Evolutionary conservation across 2,329 filamentous ascomycete genomes (phyloP).

Genomic region (Fusarium acutatum): DNA sequence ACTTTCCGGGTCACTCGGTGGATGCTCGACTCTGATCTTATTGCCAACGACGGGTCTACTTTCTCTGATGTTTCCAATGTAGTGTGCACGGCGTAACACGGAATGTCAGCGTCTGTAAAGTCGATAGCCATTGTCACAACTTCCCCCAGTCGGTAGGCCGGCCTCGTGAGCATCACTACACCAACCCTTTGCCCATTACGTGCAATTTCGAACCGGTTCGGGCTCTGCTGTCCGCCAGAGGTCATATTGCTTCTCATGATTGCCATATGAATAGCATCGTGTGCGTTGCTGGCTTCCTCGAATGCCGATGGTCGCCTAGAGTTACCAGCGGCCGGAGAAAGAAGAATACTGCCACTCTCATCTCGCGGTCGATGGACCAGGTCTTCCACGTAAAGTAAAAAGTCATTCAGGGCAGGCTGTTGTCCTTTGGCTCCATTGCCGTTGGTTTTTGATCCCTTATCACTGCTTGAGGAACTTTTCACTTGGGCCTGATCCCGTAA

Average conservation of each 20-base stretch:
- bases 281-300: slow-evolving; percentile 70
- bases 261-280: slow-evolving; percentile 89
- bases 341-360: slow-evolving; percentile 65
- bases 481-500: slow-evolving; percentile 83
- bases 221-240: slow-evolving; percentile 74
- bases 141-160: slow-evolving; percentile 89
- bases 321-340: slow-evolving; percentile 71
- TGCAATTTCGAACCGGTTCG: slow-evolving; percentile 95
- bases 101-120: slow-evolving; percentile 78
- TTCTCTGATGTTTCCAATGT: slow-evolving; percentile 88
- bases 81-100: slow-evolving; percentile 85
- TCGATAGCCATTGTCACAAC: slow-evolving; percentile 85
- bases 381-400: slow-evolving; percentile 80
- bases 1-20: slow-evolving; percentile 86
- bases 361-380: slow-evolving; percentile 69
- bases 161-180: slow-evolving; percentile 86
- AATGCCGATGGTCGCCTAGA: slow-evolving; percentile 64
- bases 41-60: slow-evolving; percentile 80
- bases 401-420: slow-evolving; percentile 66
- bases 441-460: slow-evolving; percentile 41
- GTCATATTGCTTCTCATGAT: slow-evolving; percentile 84
- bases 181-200: slow-evolving; percentile 92
- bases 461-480: slow-evolving; percentile 50
- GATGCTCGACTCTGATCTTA: slow-evolving; percentile 86
- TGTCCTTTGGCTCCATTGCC: slow-evolving; percentile 42